phyloP scores from a whole-genome alignment of 176 grass and related monocot genomes.

The Oryza rufipogon region DNA sequence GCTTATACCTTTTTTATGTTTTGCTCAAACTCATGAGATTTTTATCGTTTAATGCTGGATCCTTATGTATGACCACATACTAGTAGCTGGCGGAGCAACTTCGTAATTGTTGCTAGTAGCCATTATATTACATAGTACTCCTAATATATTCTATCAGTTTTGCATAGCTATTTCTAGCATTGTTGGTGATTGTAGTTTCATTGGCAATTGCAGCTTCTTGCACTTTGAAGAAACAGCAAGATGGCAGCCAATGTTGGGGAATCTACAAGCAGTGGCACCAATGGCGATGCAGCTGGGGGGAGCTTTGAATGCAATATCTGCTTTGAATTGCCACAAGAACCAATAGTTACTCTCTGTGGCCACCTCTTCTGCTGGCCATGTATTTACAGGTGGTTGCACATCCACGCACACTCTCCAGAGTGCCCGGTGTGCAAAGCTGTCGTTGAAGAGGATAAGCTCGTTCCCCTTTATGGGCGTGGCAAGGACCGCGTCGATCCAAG shows the following conservation, averaged over 20 bases:
- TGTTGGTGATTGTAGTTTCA: constrained; percentile 4
- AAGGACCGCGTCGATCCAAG: constrained; percentile 87
- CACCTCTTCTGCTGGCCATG: constrained; percentile 98
- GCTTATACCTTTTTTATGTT: not conserved
- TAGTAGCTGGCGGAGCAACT: not conserved
- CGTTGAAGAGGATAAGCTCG: constrained; percentile 90
- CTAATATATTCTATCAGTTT: not conserved
- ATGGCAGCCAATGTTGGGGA: constrained; percentile 64
- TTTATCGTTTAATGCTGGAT: not conserved
- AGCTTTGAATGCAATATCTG: constrained; percentile 96
- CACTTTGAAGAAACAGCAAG: not conserved
- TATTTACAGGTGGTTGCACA: constrained; percentile 84
- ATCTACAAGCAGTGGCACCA: constrained; percentile 52
- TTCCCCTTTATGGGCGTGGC: constrained; percentile 85
- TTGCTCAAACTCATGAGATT: not conserved
- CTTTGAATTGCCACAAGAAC: constrained; percentile 91
- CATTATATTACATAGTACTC: not conserved
- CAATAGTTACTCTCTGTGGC: constrained; percentile 87
- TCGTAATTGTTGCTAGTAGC: not conserved
- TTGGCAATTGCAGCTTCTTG: constrained; percentile 35
- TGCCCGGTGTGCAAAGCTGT: constrained; percentile 97
- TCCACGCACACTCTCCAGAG: constrained; percentile 71
- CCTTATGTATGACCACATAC: too few relatives aligned
- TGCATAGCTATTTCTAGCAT: not conserved
- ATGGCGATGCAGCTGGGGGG: constrained; percentile 44